Evolutionary conservation across 352 stramenopile genomes (phyloP), one percentile per base, ranked within the genome.

Genomic region (Blastocystis sp.): DNA sequence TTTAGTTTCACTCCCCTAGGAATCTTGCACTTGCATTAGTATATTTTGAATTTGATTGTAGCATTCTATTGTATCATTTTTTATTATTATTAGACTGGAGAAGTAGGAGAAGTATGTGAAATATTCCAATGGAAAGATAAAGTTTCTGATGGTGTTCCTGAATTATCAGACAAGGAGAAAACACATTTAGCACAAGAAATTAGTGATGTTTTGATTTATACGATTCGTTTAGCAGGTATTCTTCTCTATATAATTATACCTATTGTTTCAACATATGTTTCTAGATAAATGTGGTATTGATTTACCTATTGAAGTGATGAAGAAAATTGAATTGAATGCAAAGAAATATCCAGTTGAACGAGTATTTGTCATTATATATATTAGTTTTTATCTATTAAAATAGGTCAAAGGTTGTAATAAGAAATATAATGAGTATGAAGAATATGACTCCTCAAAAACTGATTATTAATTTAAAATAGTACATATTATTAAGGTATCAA

Each of bases 191-290:
- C 80, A 23, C 83, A 95, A 68, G 86, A 96, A 72, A 75, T 96
- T 21, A 89, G 84, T 18, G 88, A 96, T 72, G 85, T 95, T 40
- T 69, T 88, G 35, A 93, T 96, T 65, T 96, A 96, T 64, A 70
- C 92, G 10, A 74, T 95, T n/a, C 79, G 80, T 23, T 75, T 95
- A n/a, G 80, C 83, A 46, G 75, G 52, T 62, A 39, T 5, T 4
- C 4, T 27, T n/a, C n/a, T n/a, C n/a, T n/a, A n/a, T n/a, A n/a
- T n/a, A n/a, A n/a, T n/a, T n/a, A n/a, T n/a, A n/a, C n/a, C 32
- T 13, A 9, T 3, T 21, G 37, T 3, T 9, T 19, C 19, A 11
- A 42, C 11, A 16, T 34, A 21, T 16, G 16, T 2, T 1, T 31
- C 16, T 34, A 62, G 79, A 90, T 65, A 78, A 78, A 34, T 91